These are phyloP conservation scores for Rutstroemia sydowiana DNA, from an alignment of 2,329 filamentous ascomycete species.

Conservation along the genomic window DNA sequence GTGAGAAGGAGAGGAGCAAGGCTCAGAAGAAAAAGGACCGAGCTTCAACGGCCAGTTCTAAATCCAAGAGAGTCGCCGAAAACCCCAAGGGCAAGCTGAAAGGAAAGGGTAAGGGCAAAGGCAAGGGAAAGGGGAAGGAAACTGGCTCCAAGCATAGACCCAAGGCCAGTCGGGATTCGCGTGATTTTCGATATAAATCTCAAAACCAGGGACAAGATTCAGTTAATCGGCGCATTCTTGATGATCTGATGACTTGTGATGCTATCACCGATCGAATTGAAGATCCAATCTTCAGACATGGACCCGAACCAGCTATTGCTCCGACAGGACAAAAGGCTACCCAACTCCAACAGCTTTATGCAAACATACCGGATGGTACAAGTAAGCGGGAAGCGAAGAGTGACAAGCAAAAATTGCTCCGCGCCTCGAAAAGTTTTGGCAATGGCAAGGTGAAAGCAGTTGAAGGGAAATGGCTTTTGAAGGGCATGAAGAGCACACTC, in stretches of 20 bases:
- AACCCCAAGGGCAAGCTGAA: slow-evolving; percentile 6
- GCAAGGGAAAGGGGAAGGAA: slow-evolving; percentile 9
- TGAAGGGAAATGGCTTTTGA: slow-evolving; percentile 36
- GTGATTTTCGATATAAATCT: slow-evolving; percentile 1
- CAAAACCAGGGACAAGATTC: slow-evolving; percentile 12
- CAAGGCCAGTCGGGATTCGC: slow-evolving; percentile 4
- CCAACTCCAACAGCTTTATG: slow-evolving; percentile 23
- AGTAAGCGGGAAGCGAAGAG: slow-evolving; percentile 12
- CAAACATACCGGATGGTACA: slow-evolving; percentile 21
- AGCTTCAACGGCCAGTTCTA: not conserved
- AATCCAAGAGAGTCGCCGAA: not conserved
- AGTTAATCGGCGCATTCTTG: slow-evolving; percentile 17
- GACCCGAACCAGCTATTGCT: slow-evolving; percentile 16
- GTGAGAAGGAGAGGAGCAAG: slow-evolving; percentile 19
- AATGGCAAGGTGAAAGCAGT: slow-evolving; percentile 29
- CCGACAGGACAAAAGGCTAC: slow-evolving; percentile 15
- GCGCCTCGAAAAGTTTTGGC: slow-evolving; percentile 38
- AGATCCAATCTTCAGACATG: slow-evolving; percentile 17
- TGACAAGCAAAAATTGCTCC: slow-evolving; percentile 33
- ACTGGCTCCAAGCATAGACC: not conserved
- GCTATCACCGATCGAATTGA: slow-evolving; percentile 19
- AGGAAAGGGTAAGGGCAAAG: slow-evolving; percentile 12
- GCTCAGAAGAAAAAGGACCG: slow-evolving; percentile 15
- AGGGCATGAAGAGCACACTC: slow-evolving; percentile 40
- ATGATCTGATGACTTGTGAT: slow-evolving; percentile 17